These are phyloP conservation scores for Teratosphaeria pseudoeucalypti DNA, from an alignment of 2,329 filamentous ascomycete species.

Conservation along the genomic window DNA sequence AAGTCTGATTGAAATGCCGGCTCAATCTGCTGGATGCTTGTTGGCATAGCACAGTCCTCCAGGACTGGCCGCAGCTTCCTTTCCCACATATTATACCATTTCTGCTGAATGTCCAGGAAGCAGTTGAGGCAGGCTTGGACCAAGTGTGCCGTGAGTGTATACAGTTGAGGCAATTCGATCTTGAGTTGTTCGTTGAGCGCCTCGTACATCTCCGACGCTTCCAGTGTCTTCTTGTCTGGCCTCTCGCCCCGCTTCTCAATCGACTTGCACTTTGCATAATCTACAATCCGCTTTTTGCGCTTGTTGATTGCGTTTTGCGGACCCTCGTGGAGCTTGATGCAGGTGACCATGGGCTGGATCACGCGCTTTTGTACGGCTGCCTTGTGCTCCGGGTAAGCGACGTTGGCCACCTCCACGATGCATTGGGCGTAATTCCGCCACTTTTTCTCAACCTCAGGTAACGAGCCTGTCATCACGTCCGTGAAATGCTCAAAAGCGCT, in stretches of 20 bases:
- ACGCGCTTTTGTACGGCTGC: conserved; percentile 66
- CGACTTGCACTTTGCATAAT: conserved; percentile 73
- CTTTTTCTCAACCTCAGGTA: conserved; percentile 82
- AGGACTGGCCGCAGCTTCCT: conserved; percentile 71
- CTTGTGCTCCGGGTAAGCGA: conserved; percentile 72
- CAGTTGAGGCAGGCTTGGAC: conserved; percentile 74
- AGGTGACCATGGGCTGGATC: conserved; percentile 69
- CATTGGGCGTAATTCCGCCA: conserved; percentile 86
- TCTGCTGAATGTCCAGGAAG: conserved; percentile 72
- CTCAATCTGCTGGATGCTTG: conserved; percentile 63
- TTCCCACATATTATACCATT: conserved; percentile 76
- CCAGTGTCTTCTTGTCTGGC: conserved; percentile 71
- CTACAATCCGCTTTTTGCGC: conserved; percentile 80
- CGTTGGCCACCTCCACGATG: conserved; percentile 73
- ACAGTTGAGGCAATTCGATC: conserved; percentile 79
- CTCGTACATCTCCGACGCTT: conserved; percentile 79
- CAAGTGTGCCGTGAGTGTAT: conserved; percentile 67
- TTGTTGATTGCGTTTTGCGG: conserved; percentile 88
- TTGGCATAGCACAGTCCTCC: conserved; percentile 51
- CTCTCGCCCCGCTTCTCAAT: conserved; percentile 74
- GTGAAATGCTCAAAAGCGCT: conserved; percentile 76
- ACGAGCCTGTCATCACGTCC: conserved; percentile 55
- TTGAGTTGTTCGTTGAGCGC: conserved; percentile 89
- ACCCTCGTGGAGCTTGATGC: conserved; percentile 71
- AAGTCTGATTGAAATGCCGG: conserved; percentile 71